These are phyloP conservation scores for Lojkania enalia DNA, from an alignment of 2,329 filamentous ascomycete species.

Conservation along the genomic window DNA sequence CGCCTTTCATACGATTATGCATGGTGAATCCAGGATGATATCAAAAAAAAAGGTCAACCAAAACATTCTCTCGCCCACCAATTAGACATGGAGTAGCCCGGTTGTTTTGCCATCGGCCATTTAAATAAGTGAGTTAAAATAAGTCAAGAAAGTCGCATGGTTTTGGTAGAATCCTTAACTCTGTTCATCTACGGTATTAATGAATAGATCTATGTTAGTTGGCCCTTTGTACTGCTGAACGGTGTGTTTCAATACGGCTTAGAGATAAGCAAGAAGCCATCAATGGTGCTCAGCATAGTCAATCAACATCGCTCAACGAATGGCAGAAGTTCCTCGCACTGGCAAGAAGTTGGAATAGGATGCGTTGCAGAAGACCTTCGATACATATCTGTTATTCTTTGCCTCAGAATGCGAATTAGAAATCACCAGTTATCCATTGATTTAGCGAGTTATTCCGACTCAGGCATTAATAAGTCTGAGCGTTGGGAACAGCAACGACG, in stretches of 20 bases:
- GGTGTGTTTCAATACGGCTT: neutral
- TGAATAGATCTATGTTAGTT: constrained; percentile 4
- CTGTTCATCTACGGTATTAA: constrained; percentile 5
- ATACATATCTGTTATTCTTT: constrained; percentile 45
- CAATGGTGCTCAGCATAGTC: neutral
- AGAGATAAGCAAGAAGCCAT: constrained; percentile 2
- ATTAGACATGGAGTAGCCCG: constrained; percentile 9
- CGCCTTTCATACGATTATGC: constrained; percentile 1
- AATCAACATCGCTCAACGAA: neutral
- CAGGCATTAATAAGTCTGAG: constrained; percentile 22
- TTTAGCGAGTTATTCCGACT: constrained; percentile 1
- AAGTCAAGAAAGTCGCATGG: constrained; percentile 2
- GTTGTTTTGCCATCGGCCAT: constrained; percentile 2
- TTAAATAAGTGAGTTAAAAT: neutral
- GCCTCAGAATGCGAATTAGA: constrained; percentile 50
- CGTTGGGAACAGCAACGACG: neutral
- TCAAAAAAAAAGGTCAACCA: constrained; percentile 6
- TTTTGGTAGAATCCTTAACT: constrained; percentile 2
- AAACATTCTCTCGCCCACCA: constrained; percentile 8
- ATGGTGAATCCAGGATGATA: neutral
- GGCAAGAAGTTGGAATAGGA: constrained; percentile 36
- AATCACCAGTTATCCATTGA: constrained; percentile 42
- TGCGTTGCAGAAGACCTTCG: constrained; percentile 44
- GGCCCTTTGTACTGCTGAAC: neutral
- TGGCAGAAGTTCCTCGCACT: constrained; percentile 1